phyloP scores from a whole-genome alignment of 345 rosid genomes.

The Zanthoxylum bungeanum region DNA sequence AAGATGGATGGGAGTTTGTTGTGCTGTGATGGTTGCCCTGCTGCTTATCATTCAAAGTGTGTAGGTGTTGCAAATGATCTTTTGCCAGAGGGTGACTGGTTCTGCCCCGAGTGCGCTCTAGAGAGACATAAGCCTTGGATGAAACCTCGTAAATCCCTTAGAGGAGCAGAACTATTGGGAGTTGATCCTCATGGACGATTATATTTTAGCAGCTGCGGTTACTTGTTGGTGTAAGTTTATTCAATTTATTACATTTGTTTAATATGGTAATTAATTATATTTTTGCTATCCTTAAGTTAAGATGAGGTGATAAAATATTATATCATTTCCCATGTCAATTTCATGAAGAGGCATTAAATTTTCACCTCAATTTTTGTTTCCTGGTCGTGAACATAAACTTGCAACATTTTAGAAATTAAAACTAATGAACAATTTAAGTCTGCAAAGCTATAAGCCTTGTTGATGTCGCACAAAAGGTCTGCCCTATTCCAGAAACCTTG shows the following conservation, averaged over 20 bases:
- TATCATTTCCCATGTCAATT: not conserved
- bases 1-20: constrained; percentile 95
- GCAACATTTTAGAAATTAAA: not conserved
- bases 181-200: constrained; percentile 70
- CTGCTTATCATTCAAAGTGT: constrained; percentile 97
- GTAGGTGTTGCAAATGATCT: constrained; percentile 75
- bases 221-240: constrained; percentile 89
- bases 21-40: constrained; percentile 99
- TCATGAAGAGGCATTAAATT: not conserved
- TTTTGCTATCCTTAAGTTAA: not conserved
- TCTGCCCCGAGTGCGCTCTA: constrained; percentile 90
- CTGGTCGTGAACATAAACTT: not conserved
- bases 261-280: not conserved
- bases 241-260: not conserved
- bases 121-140: constrained; percentile 49
- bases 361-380: not conserved
- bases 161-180: constrained; percentile 89
- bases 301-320: not conserved
- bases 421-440: not conserved
- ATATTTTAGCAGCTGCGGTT: constrained; percentile 80
- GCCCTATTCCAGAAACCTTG: not conserved
- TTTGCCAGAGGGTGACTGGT: constrained; percentile 97
- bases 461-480: not conserved
- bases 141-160: constrained; percentile 57
- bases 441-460: not conserved